Base-by-base conservation (phyloP, 2,329 filamentous ascomycete species). In the Ceratocystiopsis brevicomis region DNA sequence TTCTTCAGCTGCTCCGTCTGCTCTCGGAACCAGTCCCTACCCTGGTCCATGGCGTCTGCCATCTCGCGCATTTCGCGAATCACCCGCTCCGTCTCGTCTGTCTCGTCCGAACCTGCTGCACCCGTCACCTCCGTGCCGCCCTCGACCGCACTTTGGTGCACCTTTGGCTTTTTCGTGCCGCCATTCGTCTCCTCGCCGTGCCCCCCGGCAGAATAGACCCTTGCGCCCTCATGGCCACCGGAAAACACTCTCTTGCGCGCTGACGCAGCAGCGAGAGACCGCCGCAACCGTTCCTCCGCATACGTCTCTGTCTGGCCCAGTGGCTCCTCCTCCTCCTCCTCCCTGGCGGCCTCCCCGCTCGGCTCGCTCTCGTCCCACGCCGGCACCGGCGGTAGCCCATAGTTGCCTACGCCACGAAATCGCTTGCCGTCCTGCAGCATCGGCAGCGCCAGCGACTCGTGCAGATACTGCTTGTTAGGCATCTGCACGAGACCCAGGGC, bases 41-140 rank as follows among this genome's bases (percentile, higher is more conserved):
- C 64, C 48, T 67, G 59, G 47, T 68, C 63, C 54, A 69, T 58
- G 45, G 67, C 64, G 45, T 61, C 55, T 14, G 62, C 58, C 49
- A 64, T 56, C 41, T 57, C 56, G 35, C 57, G 57, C 37, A 69
- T 58, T 48, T 68, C 63, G 33, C 50, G 55, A 39, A 68, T 58
- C 15, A 66, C 59, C 30, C 60, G 57, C 45, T 57, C 49, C 2
- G 25, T 30, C 25, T 30, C 25, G 25, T 30, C 25, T 9, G 10
- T 11, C 25, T 30, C 25, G 10, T 30, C 25, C 25, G 50, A 49
- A 11, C 32, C 40, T 1, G 44, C 47, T 34, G 50, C 50, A 11
- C 32, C 40, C 1, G 44, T 32, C 32, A 16, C 12, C 15, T 35
- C 25, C 43, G 36, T 33, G 44, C 16, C 40, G 10, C 42, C 42